Evolutionary conservation across 768 basidiomycete species (phyloP), one percentile per base, ranked within the genome.

Genomic region (Nidula microcarpa): DNA sequence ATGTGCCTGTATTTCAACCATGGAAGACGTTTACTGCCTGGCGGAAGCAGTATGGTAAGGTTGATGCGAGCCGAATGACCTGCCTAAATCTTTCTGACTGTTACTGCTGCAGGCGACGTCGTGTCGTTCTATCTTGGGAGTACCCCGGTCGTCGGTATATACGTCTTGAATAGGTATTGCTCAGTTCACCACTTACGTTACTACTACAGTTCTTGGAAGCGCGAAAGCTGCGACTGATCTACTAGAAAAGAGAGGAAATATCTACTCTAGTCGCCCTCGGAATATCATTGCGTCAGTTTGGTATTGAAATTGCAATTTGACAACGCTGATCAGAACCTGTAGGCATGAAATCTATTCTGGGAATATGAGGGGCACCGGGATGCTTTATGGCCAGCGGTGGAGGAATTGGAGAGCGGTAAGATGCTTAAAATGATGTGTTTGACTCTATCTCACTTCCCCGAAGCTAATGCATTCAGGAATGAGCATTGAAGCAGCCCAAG

Each of bases 1-100:
- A 60, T 30, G 50, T 60, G 13, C 59, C 59, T 1, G 43, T 33
- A 13, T 36, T 48, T 35, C 49, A 55, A 33, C 50, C 56, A 4
- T 64, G 63, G 63, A 60, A 58, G 37, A 55, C 51, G 2, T 64
- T 62, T 35, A 53, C 50, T 14, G 53, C 51, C 16, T 64, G 63
- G 61, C 50, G 58, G 37, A 46, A 52, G 23, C 33, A 41, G 47
- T 60, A 57, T 35, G 63, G 63, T 59, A 17, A n/a, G 57, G 23
- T 30, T 30, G 23, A 30, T 41, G 39, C 39, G 39, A 13, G 39
- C 3, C 16, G 43, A 11, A 36, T 16, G n/a, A 1, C 36, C 30
- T 47, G 32, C 8, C 49, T 5, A 41, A 18, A 7, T 10, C 34
- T 47, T 49, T 13, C 43, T 30, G 11, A n/a, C 14, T 35, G 5